Evolutionary conservation across 2,329 filamentous ascomycete species (phyloP).

Genomic region (Fusarium sublunatum): DNA sequence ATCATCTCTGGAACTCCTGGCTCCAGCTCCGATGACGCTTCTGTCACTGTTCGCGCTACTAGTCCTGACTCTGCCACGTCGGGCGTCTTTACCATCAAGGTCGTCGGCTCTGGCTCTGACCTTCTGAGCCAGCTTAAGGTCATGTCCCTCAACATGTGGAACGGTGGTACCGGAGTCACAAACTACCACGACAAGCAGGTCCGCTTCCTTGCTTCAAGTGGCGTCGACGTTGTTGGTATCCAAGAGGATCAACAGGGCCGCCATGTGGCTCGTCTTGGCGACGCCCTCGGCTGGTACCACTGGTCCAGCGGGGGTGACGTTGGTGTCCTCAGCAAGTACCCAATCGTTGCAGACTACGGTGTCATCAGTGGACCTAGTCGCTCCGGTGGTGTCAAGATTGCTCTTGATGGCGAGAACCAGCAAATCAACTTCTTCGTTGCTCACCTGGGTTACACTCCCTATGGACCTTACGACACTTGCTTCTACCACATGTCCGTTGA

Average conservation of each 20-base stretch:
- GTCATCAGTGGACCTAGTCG: slow-evolving; percentile 38
- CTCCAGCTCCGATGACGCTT: slow-evolving; percentile 27
- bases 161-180: slow-evolving; percentile 51
- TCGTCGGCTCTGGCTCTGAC: slow-evolving; percentile 39
- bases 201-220: slow-evolving; percentile 48
- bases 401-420: slow-evolving; percentile 48
- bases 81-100: slow-evolving; percentile 50
- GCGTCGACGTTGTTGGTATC: slow-evolving; percentile 53
- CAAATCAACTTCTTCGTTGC: slow-evolving; percentile 53
- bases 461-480: slow-evolving; percentile 59
- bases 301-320: slow-evolving; percentile 50
- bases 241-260: slow-evolving; percentile 51
- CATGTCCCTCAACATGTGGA: slow-evolving; percentile 56
- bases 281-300: slow-evolving; percentile 54
- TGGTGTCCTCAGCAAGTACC: slow-evolving; percentile 54
- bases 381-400: slow-evolving; percentile 49
- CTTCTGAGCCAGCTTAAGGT: slow-evolving; percentile 52
- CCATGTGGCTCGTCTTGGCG: slow-evolving; percentile 49
- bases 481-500: slow-evolving; percentile 51
- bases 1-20: slow-evolving; percentile 52
- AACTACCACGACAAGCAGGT: slow-evolving; percentile 55
- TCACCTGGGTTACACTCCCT: slow-evolving; percentile 54
- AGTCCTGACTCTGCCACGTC: slow-evolving; percentile 42
- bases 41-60: slow-evolving; percentile 46
- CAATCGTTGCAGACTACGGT: slow-evolving; percentile 50